Percentiles rank a stretch among this genome's conserved stretches.
Conservation (phyloP, 2,329 filamentous ascomycete genomes). For the Coniochaeta sp. region DNA sequence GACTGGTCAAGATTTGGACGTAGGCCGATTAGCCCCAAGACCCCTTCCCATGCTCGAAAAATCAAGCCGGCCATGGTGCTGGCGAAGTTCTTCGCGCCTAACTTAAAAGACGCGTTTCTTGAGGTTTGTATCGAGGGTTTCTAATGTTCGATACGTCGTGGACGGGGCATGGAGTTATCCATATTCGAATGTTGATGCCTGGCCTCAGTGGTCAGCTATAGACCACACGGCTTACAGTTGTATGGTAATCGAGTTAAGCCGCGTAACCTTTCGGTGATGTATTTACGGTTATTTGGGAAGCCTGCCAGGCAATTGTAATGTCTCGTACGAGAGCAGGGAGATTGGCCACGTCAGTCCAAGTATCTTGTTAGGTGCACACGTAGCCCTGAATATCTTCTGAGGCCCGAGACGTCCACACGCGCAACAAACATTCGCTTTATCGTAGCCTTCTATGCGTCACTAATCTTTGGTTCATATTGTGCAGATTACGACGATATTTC, state of each 20-base stretch:
- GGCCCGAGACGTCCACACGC: no score
- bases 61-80: background rate
- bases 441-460: no score
- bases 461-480: no score
- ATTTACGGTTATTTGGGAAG: background rate
- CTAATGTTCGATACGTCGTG: background rate
- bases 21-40: background rate
- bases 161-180: background rate
- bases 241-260: background rate
- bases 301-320: background rate
- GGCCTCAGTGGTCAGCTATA: background rate
- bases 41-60: background rate
- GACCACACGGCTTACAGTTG: background rate
- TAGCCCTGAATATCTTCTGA: no score
- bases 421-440: no score
- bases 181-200: background rate
- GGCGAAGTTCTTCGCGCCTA: background rate
- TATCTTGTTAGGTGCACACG: no score
- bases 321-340: no score
- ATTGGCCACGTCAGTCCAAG: no score
- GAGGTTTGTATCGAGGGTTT: background rate
- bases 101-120: background rate
- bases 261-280: background rate
- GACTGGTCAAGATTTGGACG: background rate
- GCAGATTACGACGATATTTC: no score